Conservation (phyloP, 2,329 filamentous ascomycete species). For the Penicillium hordei region DNA sequence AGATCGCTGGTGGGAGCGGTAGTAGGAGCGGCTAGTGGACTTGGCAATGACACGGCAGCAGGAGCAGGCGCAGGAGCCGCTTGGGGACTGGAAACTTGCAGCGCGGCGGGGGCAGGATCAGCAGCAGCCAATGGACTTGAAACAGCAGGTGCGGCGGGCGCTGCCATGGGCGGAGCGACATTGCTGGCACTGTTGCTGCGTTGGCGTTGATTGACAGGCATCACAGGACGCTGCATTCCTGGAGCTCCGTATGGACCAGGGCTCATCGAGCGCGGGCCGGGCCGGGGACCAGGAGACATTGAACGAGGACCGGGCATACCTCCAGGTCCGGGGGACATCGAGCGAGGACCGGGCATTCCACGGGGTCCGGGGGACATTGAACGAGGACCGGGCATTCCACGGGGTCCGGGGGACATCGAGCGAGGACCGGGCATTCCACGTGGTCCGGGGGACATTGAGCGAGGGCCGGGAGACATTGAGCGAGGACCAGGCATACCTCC, state of each 20-base stretch:
- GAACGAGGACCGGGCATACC: slow-evolving; percentile 31
- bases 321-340: slow-evolving; percentile 38
- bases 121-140: slow-evolving; percentile 33
- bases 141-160: slow-evolving; percentile 17
- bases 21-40: slow-evolving; percentile 29
- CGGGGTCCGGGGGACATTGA: slow-evolving; percentile 36
- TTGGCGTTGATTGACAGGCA: slow-evolving; percentile 38
- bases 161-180: slow-evolving; percentile 24
- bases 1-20: slow-evolving; percentile 40
- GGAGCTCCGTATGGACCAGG: slow-evolving; percentile 46
- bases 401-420: slow-evolving; percentile 36
- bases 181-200: slow-evolving; percentile 48
- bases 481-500: slow-evolving; percentile 37
- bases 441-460: slow-evolving; percentile 33
- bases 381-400: slow-evolving; percentile 24
- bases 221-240: slow-evolving; percentile 43
- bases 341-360: slow-evolving; percentile 33
- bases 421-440: slow-evolving; percentile 35
- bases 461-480: slow-evolving; percentile 37
- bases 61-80: not conserved
- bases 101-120: slow-evolving; percentile 14
- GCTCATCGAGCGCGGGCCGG: slow-evolving; percentile 39
- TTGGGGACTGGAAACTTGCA: slow-evolving; percentile 4
- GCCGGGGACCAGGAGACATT: slow-evolving; percentile 38
- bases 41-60: slow-evolving; percentile 23